Base-by-base conservation (phyloP, 768 basidiomycete genomes). In the Glaciozyma antarctica region DNA sequence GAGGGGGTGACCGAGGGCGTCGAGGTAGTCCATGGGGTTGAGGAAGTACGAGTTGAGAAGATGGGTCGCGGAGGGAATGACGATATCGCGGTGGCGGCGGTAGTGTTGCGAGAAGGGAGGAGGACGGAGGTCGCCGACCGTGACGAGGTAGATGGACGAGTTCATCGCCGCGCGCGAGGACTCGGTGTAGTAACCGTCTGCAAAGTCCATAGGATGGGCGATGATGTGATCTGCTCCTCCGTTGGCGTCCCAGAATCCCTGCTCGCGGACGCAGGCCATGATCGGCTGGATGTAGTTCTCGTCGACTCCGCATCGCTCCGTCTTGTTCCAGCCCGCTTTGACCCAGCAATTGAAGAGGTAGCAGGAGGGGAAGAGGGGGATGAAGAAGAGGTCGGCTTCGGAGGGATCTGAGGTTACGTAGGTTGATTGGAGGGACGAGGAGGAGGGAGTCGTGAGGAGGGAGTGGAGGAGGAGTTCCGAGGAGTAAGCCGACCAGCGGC, bases 401-500 rank as follows among this genome's bases (percentile, higher is more conserved):
- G 41, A 13, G 2, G 65, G 65, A 58, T 67, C n/a, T 9, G 9
- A 2, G 30, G 65, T 67, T 32, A 58, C 49, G n/a, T 61, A 47
- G 16, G 49, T 16, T 21, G 15, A 10, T 38, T 56, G 54, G 15
- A 45, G 63, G 22, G 58, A 49, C 6, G 60, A 4, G 9, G 56
- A 26, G 3, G 16, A 13, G 32, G 24, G 30, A 0, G 7, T n/a
- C 8, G 38, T n/a, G 44, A 67, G 61, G 13, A 59, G 53, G 6
- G 52, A 24, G 53, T 65, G 60, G 1, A 67, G 51, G 32, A 62
- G 58, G 44, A 67, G 65, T 43, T 65, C 64, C 15, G 64, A 65
- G 55, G 61, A 61, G 60, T 67, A 67, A 5, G 65, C 61, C 47
- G 65, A 67, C 65, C 65, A 67, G 56, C 65, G 65, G 57, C 65